These are phyloP conservation scores for Lepidium aucheri DNA, from an alignment of 345 rosid genomes.

Conservation along the genomic window DNA sequence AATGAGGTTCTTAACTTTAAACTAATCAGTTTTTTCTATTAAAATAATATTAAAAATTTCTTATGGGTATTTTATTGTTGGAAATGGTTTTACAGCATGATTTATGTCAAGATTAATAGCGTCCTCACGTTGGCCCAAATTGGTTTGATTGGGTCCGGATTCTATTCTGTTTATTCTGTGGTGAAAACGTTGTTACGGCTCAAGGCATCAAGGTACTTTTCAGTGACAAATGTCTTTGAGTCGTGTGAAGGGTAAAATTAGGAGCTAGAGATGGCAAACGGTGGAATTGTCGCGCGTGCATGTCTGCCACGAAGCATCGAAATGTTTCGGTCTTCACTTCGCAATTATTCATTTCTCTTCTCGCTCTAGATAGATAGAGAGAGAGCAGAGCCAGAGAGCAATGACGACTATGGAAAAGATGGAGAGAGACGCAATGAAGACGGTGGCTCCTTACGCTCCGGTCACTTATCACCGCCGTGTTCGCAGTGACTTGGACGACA, in stretches of 20 bases:
- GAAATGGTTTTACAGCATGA: no score
- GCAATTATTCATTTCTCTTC: not conserved
- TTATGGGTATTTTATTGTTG: no score
- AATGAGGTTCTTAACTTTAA: no score
- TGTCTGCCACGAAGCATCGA: constrained; percentile 17
- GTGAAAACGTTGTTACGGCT: not conserved
- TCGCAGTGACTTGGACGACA: constrained; percentile 50
- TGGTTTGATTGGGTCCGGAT: not conserved
- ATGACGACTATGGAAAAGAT: constrained; percentile 16
- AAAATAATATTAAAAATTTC: no score
- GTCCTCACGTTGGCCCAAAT: not conserved
- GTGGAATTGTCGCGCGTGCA: constrained; percentile 12
- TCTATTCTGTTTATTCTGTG: not conserved
- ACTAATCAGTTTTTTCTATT: no score
- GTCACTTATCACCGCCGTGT: constrained; percentile 54
- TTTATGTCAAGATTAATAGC: not conserved
- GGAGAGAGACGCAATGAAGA: constrained; percentile 43
- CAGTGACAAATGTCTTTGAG: constrained; percentile 8
- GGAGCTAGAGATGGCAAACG: constrained; percentile 3
- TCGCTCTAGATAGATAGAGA: not conserved
- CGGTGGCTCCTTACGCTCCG: constrained; percentile 62
- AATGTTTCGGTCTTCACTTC: not conserved
- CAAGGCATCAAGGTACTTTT: not conserved
- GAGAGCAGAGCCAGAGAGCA: no score
- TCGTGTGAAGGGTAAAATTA: not conserved